Evolutionary conservation across 2,329 filamentous ascomycete species (phyloP).

Genomic region (Colletotrichum siamense): DNA sequence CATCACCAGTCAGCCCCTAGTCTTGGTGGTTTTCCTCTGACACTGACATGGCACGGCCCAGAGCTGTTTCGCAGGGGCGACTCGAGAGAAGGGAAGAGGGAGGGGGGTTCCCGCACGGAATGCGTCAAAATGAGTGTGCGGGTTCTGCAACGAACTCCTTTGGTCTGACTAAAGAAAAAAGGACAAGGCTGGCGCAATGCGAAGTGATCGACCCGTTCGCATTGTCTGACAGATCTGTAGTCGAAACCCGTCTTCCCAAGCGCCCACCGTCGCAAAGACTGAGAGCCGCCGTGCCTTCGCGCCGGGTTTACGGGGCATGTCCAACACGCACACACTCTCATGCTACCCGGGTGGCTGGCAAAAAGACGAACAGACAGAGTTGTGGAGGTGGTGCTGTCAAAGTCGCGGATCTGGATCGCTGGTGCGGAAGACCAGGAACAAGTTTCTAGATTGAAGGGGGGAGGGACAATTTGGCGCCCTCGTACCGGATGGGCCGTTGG

Average conservation of each 20-base stretch:
- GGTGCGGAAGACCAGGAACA: not conserved
- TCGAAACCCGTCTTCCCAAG: not conserved
- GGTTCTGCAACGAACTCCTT: not conserved
- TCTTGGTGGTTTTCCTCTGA: not conserved
- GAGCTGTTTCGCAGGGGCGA: conserved; percentile 1
- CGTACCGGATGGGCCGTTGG: not conserved
- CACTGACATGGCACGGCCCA: conserved; percentile 10
- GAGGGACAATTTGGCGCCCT: not conserved
- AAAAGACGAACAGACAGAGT: not conserved
- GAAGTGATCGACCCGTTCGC: not conserved
- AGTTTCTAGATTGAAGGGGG: not conserved
- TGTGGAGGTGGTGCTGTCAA: conserved; percentile 1
- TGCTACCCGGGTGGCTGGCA: not conserved
- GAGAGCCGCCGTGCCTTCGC: not conserved
- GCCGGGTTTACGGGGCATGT: not conserved
- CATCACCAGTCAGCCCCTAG: not conserved
- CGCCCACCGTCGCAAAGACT: not conserved
- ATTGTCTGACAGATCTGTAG: not conserved
- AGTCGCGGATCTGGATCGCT: conserved; percentile 4
- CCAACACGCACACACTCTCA: not conserved
- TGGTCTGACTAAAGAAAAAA: no score
- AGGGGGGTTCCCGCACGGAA: not conserved
- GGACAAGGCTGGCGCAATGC: not conserved
- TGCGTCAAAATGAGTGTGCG: not conserved
- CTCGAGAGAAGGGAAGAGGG: not conserved